phyloP scores from a whole-genome alignment of 2,329 filamentous ascomycete species.

The Cladosporium austrohemisphaericum region DNA sequence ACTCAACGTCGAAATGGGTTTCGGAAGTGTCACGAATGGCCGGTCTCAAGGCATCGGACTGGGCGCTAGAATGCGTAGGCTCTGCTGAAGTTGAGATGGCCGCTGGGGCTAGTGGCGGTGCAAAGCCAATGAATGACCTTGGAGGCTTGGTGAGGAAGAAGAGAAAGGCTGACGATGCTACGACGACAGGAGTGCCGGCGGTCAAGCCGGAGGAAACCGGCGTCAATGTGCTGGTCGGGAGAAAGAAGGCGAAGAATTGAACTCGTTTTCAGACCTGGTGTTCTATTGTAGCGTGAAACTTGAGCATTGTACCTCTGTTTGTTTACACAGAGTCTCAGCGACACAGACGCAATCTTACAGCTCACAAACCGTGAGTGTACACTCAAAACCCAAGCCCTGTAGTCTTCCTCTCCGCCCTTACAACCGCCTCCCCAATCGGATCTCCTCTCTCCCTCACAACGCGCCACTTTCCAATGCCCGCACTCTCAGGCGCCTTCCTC shows the following conservation, averaged over 20 bases:
- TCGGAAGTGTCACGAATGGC: slow-evolving; percentile 44
- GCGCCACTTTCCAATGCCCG: slow-evolving; percentile 70
- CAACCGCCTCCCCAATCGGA: slow-evolving; percentile 65
- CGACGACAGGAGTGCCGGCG: slow-evolving; percentile 9
- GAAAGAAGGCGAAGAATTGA: slow-evolving; percentile 54
- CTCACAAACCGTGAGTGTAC: too few relatives aligned
- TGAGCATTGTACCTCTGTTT: too few relatives aligned
- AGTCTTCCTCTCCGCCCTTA: slow-evolving; percentile 33
- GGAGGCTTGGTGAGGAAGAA: slow-evolving; percentile 48
- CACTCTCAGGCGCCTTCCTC: slow-evolving; percentile 55
- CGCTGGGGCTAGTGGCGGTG: slow-evolving; percentile 7
- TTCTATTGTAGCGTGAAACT: too few relatives aligned
- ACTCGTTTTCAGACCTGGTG: too few relatives aligned
- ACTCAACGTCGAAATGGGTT: slow-evolving; percentile 67
- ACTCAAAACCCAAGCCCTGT: too few relatives aligned
- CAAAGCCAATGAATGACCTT: slow-evolving; percentile 28
- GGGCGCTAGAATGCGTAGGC: slow-evolving; percentile 22
- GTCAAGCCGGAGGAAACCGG: slow-evolving; percentile 11
- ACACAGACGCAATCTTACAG: too few relatives aligned
- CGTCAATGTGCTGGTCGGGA: slow-evolving; percentile 53
- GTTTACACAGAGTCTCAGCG: too few relatives aligned
- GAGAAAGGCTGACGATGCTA: slow-evolving; percentile 34
- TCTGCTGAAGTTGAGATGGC: slow-evolving; percentile 15
- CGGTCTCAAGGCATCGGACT: slow-evolving; percentile 17
- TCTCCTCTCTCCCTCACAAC: slow-evolving; percentile 63